Conservation (phyloP, 371 early-diverging fungal species). For the Rhizopus delemar region DNA sequence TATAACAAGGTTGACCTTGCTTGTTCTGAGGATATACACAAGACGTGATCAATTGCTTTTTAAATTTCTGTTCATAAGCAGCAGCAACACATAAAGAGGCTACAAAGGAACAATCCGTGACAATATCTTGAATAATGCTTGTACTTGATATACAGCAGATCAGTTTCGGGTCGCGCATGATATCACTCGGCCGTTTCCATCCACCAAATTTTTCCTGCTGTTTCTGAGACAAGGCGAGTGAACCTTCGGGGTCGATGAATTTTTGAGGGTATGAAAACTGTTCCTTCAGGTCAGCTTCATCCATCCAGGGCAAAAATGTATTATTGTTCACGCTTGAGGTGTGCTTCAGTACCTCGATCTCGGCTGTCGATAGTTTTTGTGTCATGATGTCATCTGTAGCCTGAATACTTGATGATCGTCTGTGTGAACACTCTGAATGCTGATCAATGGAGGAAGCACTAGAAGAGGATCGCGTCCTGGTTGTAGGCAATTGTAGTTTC, state of each 20-base stretch:
- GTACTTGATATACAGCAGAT: constrained; percentile 65
- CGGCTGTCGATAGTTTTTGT: constrained; percentile 42
- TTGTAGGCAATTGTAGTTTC: neutral
- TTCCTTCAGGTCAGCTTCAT: constrained; percentile 63
- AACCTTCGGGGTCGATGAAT: constrained; percentile 74
- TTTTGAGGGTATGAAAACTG: constrained; percentile 50
- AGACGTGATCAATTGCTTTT: constrained; percentile 78
- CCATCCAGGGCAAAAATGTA: constrained; percentile 77
- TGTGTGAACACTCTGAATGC: constrained; percentile 14
- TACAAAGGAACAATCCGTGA: constrained; percentile 94
- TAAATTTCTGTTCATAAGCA: constrained; percentile 76
- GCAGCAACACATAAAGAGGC: constrained; percentile 88
- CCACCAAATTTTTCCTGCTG: constrained; percentile 73
- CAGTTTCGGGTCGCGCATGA: constrained; percentile 68
- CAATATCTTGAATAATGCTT: constrained; percentile 77
- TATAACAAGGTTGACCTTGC: constrained; percentile 75
- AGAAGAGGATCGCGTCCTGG: constrained; percentile 22
- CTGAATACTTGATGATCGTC: constrained; percentile 14
- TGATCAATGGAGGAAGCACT: constrained; percentile 13
- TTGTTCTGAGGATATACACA: constrained; percentile 86
- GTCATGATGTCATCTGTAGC: constrained; percentile 24
- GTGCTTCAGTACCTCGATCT: constrained; percentile 62
- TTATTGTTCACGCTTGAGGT: constrained; percentile 75
- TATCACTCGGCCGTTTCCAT: constrained; percentile 81
- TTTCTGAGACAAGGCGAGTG: constrained; percentile 70